Evolutionary conservation across 2,329 filamentous ascomycete species (phyloP).

Genomic region (Piedraia hortae): DNA sequence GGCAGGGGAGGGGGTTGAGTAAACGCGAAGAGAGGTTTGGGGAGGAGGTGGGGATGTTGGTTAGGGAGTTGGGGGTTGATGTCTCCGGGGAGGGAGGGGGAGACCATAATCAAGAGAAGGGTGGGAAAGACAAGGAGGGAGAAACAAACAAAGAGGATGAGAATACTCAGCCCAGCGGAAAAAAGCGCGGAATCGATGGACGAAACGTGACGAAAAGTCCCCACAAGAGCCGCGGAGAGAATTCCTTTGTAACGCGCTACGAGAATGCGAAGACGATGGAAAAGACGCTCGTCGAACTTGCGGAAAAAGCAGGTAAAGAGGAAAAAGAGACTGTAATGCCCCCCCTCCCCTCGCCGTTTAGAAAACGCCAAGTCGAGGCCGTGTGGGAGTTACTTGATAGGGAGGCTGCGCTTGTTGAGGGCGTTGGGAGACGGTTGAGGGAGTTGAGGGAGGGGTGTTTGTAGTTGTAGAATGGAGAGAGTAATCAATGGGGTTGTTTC

Average conservation of each 20-base stretch:
- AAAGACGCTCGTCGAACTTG: slow-evolving; percentile 8
- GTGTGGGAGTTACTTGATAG: slow-evolving; percentile 35
- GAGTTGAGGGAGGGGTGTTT: too few relatives aligned
- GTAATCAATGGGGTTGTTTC: too few relatives aligned
- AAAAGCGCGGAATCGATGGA: slow-evolving; percentile 2
- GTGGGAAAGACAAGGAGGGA: too few relatives aligned
- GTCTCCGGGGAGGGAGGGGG: neutral
- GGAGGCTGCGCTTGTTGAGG: slow-evolving; percentile 40
- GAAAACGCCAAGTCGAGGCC: slow-evolving; percentile 34
- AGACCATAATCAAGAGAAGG: too few relatives aligned
- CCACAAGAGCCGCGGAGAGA: too few relatives aligned
- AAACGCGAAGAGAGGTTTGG: slow-evolving; percentile 34
- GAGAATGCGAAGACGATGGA: slow-evolving; percentile 8
- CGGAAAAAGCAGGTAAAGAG: slow-evolving; percentile 8
- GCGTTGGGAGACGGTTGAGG: slow-evolving; percentile 33
- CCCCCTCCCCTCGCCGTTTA: too few relatives aligned
- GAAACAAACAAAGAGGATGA: too few relatives aligned
- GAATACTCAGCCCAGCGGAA: neutral
- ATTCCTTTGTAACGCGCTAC: slow-evolving; percentile 8
- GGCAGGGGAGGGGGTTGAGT: slow-evolving; percentile 18
- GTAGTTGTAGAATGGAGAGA: too few relatives aligned
- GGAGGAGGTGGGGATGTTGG: slow-evolving; percentile 16
- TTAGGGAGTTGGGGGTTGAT: neutral
- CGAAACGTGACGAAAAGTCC: slow-evolving; percentile 4
- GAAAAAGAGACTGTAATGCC: slow-evolving; percentile 16